Base-by-base conservation (phyloP, 345 rosid species). In the Cochlearia excelsa region DNA sequence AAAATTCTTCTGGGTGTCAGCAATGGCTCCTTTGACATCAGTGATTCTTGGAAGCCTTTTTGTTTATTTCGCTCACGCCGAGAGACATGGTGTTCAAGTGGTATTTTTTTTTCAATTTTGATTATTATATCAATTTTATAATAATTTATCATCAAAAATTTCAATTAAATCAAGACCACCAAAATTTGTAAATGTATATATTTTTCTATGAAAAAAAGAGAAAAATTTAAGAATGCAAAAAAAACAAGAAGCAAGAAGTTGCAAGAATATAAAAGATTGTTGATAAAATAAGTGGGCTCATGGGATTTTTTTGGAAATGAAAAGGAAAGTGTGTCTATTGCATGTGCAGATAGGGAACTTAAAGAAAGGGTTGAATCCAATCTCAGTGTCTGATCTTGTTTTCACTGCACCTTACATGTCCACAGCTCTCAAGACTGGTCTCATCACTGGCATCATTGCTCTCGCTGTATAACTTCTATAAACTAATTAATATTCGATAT, bases 61-160 rank as follows among this genome's bases (percentile, higher is more conserved):
- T 54, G 97, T 82, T 46, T 87, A 84, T 67, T 61, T 90, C 67
- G 80, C 90, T 16, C 88, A 85, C 49, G 99, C 97, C 28, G 99
- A 93, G 74, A 90, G 70, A 72, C 96, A 90, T 68, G 99, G 97
- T 29, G 88, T 93, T 46, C 87, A 80, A 81, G 99, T 93, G 95
- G 99, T 87, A 51, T 56, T 63, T 11, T 29, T 42, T 63, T 11
- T 29, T 42, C 46, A 2, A 31, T 47, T 30, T 54, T 41, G 3
- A 46, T 52, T 16, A 16, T 16, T 16, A 16, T 16, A 16, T 16
- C 23, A 16, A 16, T 16, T 16, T 16, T 16, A 16, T 16, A 16
- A 16, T 16, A 16, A 16, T 16, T 16, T 16, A 16, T 16, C 23
- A 16, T 16, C 23, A 16, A 16, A 16, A 16, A 0, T 16, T 16